Conservation (phyloP, 148 eudicot species). For the Fagopyrum tataricum region DNA sequence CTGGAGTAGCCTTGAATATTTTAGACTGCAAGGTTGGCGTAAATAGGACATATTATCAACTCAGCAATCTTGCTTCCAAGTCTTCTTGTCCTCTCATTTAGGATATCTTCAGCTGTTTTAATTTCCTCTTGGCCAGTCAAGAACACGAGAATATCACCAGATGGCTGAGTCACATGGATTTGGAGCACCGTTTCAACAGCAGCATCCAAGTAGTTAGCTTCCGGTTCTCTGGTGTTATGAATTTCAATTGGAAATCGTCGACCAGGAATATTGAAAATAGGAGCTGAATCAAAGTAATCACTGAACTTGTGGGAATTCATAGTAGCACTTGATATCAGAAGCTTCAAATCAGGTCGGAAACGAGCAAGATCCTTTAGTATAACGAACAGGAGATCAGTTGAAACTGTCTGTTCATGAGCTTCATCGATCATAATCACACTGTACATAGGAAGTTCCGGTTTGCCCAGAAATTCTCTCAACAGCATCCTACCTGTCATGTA, state of each 20-base stretch:
- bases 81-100: constrained; percentile 32
- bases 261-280: constrained; percentile 35
- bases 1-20: constrained; percentile 57
- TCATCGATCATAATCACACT: constrained; percentile 51
- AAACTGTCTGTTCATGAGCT: constrained; percentile 47
- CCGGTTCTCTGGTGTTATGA: background rate
- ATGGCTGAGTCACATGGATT: constrained; percentile 37
- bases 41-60: constrained; percentile 57
- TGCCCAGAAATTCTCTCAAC: constrained; percentile 35
- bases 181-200: constrained; percentile 68
- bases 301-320: constrained; percentile 44
- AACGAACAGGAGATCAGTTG: constrained; percentile 44
- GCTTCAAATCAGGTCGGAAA: constrained; percentile 33
- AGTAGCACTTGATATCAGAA: constrained; percentile 46
- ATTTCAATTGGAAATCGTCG: background rate
- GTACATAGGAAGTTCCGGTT: constrained; percentile 38
- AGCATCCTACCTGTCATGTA: constrained; percentile 57
- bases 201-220: constrained; percentile 19
- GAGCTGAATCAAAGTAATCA: constrained; percentile 38
- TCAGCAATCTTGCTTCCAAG: constrained; percentile 33
- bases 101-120: constrained; percentile 48
- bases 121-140: constrained; percentile 79
- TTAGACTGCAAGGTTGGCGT: constrained; percentile 48
- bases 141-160: constrained; percentile 41
- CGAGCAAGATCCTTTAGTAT: constrained; percentile 41